phyloP scores from a whole-genome alignment of 2,329 filamentous ascomycete species.

The Paracoccidioides lutzii region DNA sequence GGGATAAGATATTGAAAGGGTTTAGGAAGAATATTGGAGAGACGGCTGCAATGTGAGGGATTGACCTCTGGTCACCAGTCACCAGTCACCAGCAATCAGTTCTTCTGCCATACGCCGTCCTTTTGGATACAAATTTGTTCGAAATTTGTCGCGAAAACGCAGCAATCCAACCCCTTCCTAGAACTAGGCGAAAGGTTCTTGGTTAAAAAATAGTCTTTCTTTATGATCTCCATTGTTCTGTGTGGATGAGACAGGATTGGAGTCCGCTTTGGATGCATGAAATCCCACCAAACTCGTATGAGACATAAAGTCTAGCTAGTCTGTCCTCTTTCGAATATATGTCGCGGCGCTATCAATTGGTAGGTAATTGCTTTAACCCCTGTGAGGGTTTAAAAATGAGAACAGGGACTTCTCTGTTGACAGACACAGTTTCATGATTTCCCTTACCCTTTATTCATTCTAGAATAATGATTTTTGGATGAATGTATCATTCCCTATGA shows the following conservation, averaged over 20 bases:
- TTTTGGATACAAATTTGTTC: no score
- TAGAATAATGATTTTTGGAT: no score
- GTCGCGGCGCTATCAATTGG: no score
- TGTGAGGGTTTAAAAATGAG: no score
- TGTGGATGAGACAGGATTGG: not conserved
- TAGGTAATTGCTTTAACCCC: no score
- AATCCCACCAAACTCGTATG: not conserved
- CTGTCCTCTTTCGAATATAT: not conserved
- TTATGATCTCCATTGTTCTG: not conserved
- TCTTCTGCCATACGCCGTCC: no score
- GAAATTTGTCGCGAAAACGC: no score
- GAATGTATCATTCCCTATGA: no score
- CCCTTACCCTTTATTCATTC: no score
- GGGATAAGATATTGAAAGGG: conserved; percentile 35
- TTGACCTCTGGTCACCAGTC: not conserved
- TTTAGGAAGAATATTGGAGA: conserved; percentile 37
- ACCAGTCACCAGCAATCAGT: no score
- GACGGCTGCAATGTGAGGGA: not conserved
- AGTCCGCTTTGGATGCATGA: not conserved
- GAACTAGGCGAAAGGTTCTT: not conserved
- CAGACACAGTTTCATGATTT: no score
- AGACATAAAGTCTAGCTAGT: not conserved
- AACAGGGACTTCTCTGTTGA: no score
- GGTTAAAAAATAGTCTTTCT: not conserved
- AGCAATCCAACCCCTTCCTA: not conserved